Evolutionary conservation across 2,329 filamentous ascomycete genomes (phyloP), one percentile per base, ranked within the genome.

Genomic region (Cytospora mali): DNA sequence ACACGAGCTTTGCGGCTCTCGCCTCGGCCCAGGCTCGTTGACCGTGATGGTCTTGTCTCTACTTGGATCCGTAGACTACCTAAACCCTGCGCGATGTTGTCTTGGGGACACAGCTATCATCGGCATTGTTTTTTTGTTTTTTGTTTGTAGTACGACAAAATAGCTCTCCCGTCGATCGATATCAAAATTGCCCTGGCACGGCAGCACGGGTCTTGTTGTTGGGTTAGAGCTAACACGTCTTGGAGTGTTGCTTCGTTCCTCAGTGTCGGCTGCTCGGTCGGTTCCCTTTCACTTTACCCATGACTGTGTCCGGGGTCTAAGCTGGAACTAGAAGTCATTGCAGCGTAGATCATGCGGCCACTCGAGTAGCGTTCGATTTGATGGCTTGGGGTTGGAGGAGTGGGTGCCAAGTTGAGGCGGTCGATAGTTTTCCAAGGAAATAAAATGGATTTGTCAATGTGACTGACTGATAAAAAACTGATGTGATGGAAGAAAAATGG

Each of bases 271-370:
- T 18, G 16, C 35, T 39, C 35, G 35, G 16, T 39, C 9, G 35
- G n/a, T n/a, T n/a, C n/a, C n/a, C n/a, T n/a, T n/a, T n/a, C n/a
- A n/a, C 16, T 18, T n/a, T 39, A 31, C 29, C 29, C 42, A 46
- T 46, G 57, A 25, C 49, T n/a, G 42, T 54, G 53, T 54, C 57
- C 50, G 50, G 52, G 53, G 53, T 49, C 58, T 61, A 64, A 57
- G 59, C 62, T 61, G 49, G 42, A 64, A 58, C 31, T 51, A 52
- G 62, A 51, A 51, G 35, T 42, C 29, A 18, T 42, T 58, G 59
- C 59, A 58, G 56, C 51, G 62, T 48, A 62, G 59, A 64, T 58
- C 59, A 64, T 64, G 62, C 62, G 25, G 55, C 58, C 55, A 52
- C 31, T 62, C 39, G 31, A 55, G 55, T 64, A 62, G 59, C 59